phyloP scores from a whole-genome alignment of 129 eudicot species.

The Flaveria brownii region DNA sequence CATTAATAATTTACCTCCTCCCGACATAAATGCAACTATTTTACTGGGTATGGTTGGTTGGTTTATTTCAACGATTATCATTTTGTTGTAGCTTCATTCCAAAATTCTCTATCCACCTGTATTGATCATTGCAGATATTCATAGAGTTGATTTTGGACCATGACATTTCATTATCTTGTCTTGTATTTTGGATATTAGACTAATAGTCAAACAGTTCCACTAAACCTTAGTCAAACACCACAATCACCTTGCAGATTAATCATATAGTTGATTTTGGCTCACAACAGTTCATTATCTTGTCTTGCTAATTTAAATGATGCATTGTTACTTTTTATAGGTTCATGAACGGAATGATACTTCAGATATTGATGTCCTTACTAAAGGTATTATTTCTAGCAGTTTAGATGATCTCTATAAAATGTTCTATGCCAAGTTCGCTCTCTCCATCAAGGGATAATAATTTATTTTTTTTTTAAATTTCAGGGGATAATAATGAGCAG shows the following conservation, averaged over 20 bases:
- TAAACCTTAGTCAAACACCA: not conserved
- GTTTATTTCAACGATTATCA: not conserved
- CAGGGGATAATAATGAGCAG: conserved; percentile 71
- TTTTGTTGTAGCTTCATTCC: not conserved
- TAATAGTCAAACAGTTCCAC: not conserved
- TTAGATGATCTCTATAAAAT: not conserved
- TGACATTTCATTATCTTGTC: not conserved
- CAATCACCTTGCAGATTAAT: not conserved
- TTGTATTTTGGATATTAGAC: conserved; percentile 12
- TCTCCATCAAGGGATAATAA: conserved; percentile 49
- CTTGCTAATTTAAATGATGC: not conserved
- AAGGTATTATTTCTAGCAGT: conserved; percentile 49
- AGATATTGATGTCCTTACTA: conserved; percentile 75
- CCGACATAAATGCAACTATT: not conserved
- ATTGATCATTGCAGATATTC: not conserved
- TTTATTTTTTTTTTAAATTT: conserved; percentile 13
- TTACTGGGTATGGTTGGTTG: no score
- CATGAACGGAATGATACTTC: conserved; percentile 61
- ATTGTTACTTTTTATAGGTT: conserved; percentile 46
- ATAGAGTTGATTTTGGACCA: not conserved
- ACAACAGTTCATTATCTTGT: no score
- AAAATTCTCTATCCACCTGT: not conserved
- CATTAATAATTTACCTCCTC: not conserved
- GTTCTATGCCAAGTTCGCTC: conserved; percentile 8
- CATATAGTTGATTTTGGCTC: no score